Base-by-base conservation (phyloP, 306 rosid genomes). In the Hippophae tibetana region DNA sequence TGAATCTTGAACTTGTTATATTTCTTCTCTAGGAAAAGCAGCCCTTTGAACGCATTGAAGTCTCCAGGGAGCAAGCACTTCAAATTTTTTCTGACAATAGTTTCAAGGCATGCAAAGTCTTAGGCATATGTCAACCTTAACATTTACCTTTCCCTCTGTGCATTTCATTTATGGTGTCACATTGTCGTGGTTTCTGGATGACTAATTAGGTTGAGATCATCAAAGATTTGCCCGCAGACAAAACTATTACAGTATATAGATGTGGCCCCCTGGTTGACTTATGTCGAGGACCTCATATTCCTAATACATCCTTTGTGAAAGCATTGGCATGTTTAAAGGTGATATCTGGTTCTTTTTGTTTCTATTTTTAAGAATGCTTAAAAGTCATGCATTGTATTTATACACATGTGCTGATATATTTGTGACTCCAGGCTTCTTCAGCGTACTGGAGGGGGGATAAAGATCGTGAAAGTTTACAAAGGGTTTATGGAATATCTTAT, bases 231-330 rank as follows among this genome's bases (percentile, higher is more conserved):
- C 92, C 98, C 4, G 86, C 81, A 23, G 98, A 87, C 75, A 87
- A 85, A 73, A 87, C 97, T 41, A 90, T 90, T 68, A 90, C 98
- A 1, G 98, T 90, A 38, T 90, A 90, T 63, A 85, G 96, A 81
- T 90, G 98, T 76, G 98, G 98, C 59, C 95, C 95, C 26, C 71
- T 90, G 62, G 89, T 90, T 72, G 98, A 90, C 75, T 80, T 90
- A 69, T 90, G 98, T 63, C 94, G 98, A 61, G 98, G 98, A 42
- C 98, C 96, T 5, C 98, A 90, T 74, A 90, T 90, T 76, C 98
- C 98, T 54, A 90, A 79, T 70, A 90, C 98, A 56, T 87, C 98
- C 45, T 87, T 90, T 78, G 98, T 90, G 74, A 90, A 85, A 68
- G 95, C 98, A 48, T 67, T 90, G 64, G 89, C 89, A 3, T 90